Percentiles rank a stretch among this genome's conserved stretches.
phyloP scores from a whole-genome alignment of 129 eudicot species.

The Chrysanthemum makinoi region DNA sequence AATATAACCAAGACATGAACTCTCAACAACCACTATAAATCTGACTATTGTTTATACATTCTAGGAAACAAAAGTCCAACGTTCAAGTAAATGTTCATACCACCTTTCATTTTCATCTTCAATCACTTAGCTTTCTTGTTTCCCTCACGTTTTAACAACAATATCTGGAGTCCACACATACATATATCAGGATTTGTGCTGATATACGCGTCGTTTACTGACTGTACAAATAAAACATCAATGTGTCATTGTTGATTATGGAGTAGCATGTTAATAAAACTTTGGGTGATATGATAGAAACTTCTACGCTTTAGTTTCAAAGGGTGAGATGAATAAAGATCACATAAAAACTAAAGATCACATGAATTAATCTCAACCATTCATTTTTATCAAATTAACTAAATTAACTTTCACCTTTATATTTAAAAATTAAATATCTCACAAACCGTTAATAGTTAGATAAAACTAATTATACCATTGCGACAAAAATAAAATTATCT shows the following conservation, averaged over 20 bases:
- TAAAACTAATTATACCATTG: no score
- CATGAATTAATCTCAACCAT: no score
- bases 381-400: no score
- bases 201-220: neutral
- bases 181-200: neutral
- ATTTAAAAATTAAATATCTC: no score
- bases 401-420: no score
- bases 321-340: no score
- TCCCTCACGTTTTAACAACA: constrained; percentile 39
- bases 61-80: constrained; percentile 27
- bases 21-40: constrained; percentile 24
- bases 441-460: no score
- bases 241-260: neutral
- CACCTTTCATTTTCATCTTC: constrained; percentile 30
- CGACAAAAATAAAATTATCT: no score
- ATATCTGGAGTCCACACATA: constrained; percentile 17
- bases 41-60: constrained; percentile 11
- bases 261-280: constrained; percentile 11
- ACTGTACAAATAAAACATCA: neutral
- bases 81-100: constrained; percentile 18
- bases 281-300: constrained; percentile 4
- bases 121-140: constrained; percentile 28
- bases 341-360: no score
- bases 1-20: constrained; percentile 21
- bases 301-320: no score